phyloP scores from a whole-genome alignment of 164 flowering plant species.

The Cinnamomum chago region DNA sequence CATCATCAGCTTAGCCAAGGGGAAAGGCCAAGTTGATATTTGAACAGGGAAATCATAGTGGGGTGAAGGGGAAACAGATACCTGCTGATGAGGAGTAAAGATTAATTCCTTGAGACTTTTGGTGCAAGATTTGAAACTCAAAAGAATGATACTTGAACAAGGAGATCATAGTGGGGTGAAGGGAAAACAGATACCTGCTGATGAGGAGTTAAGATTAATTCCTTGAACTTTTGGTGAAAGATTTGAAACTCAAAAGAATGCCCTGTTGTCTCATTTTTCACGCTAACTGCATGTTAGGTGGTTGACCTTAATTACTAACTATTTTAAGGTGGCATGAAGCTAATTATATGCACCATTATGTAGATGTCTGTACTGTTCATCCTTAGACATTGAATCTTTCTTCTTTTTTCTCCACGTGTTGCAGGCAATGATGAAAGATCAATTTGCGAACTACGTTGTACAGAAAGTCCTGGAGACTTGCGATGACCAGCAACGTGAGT shows the following conservation, averaged over 20 bases:
- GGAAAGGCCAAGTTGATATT: too few species aligned
- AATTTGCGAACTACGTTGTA: slow-evolving; percentile 91
- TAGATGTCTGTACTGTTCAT: too few species aligned
- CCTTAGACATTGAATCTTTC: too few species aligned
- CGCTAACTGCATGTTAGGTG: too few species aligned
- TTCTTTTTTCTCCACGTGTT: not conserved
- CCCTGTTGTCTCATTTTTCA: not conserved
- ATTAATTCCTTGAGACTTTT: not conserved
- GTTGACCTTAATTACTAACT: not conserved
- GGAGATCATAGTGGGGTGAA: not conserved
- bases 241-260: not conserved
- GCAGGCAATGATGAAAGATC: slow-evolving; percentile 97
- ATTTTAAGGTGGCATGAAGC: not conserved
- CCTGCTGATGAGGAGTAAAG: not conserved
- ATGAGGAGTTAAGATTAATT: not conserved
- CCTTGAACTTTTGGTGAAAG: not conserved
- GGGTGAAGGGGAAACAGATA: not conserved
- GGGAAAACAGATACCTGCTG: not conserved
- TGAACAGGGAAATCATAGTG: not conserved
- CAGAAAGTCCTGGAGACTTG: slow-evolving; percentile 94
- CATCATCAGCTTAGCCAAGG: too few species aligned
- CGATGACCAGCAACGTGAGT: slow-evolving; percentile 86
- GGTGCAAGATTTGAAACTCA: not conserved
- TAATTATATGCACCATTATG: too few species aligned
- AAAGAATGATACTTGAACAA: not conserved